Conservation (phyloP, 805 yeast genomes). For the Brettanomyces anomalus region DNA sequence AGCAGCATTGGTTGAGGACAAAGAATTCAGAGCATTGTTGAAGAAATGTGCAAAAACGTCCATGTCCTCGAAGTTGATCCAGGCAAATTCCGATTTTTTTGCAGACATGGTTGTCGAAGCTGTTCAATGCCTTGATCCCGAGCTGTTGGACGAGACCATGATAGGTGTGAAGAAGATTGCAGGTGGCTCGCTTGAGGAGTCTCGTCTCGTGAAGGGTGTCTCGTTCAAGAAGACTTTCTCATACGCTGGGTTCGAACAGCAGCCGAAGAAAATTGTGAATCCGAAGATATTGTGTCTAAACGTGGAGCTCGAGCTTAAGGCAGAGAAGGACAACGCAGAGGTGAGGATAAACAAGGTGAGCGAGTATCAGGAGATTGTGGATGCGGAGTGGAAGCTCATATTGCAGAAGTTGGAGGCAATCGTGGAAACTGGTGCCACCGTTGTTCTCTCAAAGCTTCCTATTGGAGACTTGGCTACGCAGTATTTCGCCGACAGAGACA, state of each 20-base stretch:
- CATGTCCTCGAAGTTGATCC: slow-evolving; percentile 90
- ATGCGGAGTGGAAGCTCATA: slow-evolving; percentile 98
- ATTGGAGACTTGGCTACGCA: slow-evolving; percentile 99
- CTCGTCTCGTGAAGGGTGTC: slow-evolving; percentile 83
- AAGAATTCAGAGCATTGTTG: slow-evolving; percentile 63
- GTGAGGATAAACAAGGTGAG: slow-evolving; percentile 89
- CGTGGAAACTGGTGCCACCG: slow-evolving; percentile 78
- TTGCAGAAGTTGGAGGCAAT: slow-evolving; percentile 78
- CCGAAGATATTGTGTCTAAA: slow-evolving; percentile 82
- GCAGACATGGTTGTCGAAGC: slow-evolving; percentile 97
- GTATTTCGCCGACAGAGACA: slow-evolving; percentile 90
- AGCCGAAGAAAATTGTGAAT: slow-evolving; percentile 73
- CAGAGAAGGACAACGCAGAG: slow-evolving; percentile 98
- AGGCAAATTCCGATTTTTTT: slow-evolving; percentile 80
- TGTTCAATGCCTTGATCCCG: slow-evolving; percentile 75
- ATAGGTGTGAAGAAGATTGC: slow-evolving; percentile 93
- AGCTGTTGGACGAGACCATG: slow-evolving; percentile 77
- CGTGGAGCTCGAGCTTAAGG: slow-evolving; percentile 92
- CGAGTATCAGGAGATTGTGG: slow-evolving; percentile 93
- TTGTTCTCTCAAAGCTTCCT: slow-evolving; percentile 88
- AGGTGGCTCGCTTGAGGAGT: slow-evolving; percentile 96
- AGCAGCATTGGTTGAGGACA: slow-evolving; percentile 18
- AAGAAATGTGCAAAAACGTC: slow-evolving; percentile 95
- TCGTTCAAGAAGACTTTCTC: slow-evolving; percentile 97
- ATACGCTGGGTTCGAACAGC: slow-evolving; percentile 98